A percentile compares a stretch with the other conserved stretches of the same genome.
These are phyloP conservation scores for Leucocoprinus birnbaumii DNA, from an alignment of 768 basidiomycete species.

Conservation along the genomic window DNA sequence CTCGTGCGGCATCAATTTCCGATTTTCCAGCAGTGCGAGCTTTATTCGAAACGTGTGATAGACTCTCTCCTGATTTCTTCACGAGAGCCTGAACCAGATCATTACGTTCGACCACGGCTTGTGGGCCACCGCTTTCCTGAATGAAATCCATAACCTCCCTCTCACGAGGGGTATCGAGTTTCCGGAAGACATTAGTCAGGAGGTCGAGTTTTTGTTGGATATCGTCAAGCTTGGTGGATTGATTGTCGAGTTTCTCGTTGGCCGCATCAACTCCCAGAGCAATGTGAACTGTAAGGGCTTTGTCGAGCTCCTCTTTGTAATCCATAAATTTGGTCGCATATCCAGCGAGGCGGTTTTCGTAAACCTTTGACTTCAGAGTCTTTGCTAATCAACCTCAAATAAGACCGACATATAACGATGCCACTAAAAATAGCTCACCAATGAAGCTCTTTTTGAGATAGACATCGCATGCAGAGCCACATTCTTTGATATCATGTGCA, in stretches of 20 bases:
- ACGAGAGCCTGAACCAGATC: constrained; percentile 28
- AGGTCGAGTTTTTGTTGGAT: constrained; percentile 28
- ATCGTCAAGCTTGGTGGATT: constrained; percentile 15
- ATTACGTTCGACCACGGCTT: constrained; percentile 30
- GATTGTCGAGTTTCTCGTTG: constrained; percentile 26
- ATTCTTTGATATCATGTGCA: constrained; percentile 38
- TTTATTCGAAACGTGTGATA: constrained; percentile 20
- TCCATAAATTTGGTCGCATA: constrained; percentile 31
- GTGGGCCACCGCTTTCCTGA: constrained; percentile 35
- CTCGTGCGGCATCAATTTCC: constrained; percentile 13
- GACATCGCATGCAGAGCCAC: constrained; percentile 42
- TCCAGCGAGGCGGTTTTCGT: constrained; percentile 34
- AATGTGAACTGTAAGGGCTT: constrained; percentile 35
- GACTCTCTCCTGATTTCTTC: constrained; percentile 26
- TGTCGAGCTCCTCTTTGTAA: constrained; percentile 31
- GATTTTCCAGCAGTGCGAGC: neutral
- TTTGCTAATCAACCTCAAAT: constrained; percentile 24
- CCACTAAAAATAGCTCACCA: constrained; percentile 22
- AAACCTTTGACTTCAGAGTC: constrained; percentile 31
- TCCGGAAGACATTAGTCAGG: constrained; percentile 30
- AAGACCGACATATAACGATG: neutral
- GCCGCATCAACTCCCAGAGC: constrained; percentile 32
- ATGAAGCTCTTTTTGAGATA: constrained; percentile 44
- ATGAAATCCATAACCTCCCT: constrained; percentile 35
- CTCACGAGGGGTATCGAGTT: constrained; percentile 36